Evolutionary conservation across 352 stramenopile genomes (phyloP).

Genomic region (Globisporangium cylindrosporum): DNA sequence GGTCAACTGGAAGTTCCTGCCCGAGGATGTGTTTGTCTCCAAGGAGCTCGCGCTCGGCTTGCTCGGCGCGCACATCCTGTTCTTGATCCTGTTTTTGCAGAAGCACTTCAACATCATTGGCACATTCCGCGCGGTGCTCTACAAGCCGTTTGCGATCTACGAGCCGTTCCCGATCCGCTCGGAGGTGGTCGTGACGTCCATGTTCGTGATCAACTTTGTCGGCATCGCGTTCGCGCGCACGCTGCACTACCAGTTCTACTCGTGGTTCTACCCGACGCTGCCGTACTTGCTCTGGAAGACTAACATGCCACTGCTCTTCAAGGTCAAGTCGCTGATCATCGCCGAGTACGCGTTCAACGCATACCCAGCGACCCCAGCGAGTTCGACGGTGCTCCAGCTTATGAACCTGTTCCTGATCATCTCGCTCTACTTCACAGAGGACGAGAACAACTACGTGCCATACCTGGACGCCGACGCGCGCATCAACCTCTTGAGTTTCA

Average conservation of each 20-base stretch:
- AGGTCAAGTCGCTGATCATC: constrained; percentile 76
- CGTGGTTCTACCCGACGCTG: constrained; percentile 96
- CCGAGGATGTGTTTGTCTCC: constrained; percentile 75
- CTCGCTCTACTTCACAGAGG: constrained; percentile 69
- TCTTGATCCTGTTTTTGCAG: constrained; percentile 74
- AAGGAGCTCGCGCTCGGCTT: constrained; percentile 60
- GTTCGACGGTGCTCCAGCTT: constrained; percentile 92
- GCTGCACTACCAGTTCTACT: constrained; percentile 98
- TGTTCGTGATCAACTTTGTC: constrained; percentile 95
- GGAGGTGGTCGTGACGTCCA: constrained; percentile 80
- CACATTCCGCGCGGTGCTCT: constrained; percentile 65
- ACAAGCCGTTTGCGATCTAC: constrained; percentile 69
- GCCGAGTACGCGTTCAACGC: constrained; percentile 95
- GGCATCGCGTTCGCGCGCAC: constrained; percentile 96
- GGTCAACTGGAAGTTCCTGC: constrained; percentile 96
- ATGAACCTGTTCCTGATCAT: constrained; percentile 86
- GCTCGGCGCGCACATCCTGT: constrained; percentile 57
- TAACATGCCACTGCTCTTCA: constrained; percentile 78
- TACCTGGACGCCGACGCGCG: constrained; percentile 79
- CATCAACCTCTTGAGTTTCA: constrained; percentile 58
- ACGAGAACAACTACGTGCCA: constrained; percentile 55
- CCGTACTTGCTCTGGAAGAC: constrained; percentile 93
- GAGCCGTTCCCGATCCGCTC: constrained; percentile 80
- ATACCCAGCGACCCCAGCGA: constrained; percentile 91
- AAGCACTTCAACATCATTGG: constrained; percentile 83